Evolutionary conservation across 129 eudicot genomes (phyloP).

Genomic region (Flaveria linearis): DNA sequence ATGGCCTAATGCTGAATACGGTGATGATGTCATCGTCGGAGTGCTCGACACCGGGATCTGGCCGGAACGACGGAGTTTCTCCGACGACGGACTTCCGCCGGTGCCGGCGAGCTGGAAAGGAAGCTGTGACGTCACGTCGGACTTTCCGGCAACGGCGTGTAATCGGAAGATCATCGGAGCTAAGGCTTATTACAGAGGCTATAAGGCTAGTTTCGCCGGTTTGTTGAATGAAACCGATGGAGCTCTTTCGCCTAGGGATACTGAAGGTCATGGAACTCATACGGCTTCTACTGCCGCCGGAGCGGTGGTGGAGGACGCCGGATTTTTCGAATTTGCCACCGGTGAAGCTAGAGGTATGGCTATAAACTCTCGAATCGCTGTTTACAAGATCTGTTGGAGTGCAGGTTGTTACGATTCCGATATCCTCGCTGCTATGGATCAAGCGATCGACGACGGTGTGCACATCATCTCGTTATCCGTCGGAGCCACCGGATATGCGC

Average conservation of each 20-base stretch:
- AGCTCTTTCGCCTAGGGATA: slow-evolving; percentile 67
- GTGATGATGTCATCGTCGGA: slow-evolving; percentile 87
- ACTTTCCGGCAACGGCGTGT: slow-evolving; percentile 62
- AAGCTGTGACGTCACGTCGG: slow-evolving; percentile 51
- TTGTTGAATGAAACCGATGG: slow-evolving; percentile 38
- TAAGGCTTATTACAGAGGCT: slow-evolving; percentile 68
- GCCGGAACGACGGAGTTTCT: slow-evolving; percentile 83
- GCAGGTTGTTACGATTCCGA: slow-evolving; percentile 89
- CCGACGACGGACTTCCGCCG: slow-evolving; percentile 64
- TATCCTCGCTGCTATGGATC: slow-evolving; percentile 89
- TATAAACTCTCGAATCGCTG: slow-evolving; percentile 86
- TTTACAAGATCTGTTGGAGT: slow-evolving; percentile 88
- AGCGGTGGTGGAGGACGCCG: slow-evolving; percentile 59
- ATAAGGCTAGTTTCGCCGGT: slow-evolving; percentile 29
- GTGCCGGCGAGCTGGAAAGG: slow-evolving; percentile 84
- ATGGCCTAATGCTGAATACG: slow-evolving; percentile 90
- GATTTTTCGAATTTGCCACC: slow-evolving; percentile 59
- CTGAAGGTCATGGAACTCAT: slow-evolving; percentile 97
- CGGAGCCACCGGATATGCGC: slow-evolving; percentile 74
- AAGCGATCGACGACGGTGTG: slow-evolving; percentile 78
- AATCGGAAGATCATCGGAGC: slow-evolving; percentile 86
- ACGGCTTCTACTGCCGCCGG: slow-evolving; percentile 98
- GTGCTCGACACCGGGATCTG: slow-evolving; percentile 96
- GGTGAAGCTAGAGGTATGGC: slow-evolving; percentile 99
- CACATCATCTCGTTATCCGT: slow-evolving; percentile 84